Evolutionary conservation across 768 basidiomycete genomes (phyloP), one percentile per base, ranked within the genome.

Genomic region (Candolleomyces eurysporus): DNA sequence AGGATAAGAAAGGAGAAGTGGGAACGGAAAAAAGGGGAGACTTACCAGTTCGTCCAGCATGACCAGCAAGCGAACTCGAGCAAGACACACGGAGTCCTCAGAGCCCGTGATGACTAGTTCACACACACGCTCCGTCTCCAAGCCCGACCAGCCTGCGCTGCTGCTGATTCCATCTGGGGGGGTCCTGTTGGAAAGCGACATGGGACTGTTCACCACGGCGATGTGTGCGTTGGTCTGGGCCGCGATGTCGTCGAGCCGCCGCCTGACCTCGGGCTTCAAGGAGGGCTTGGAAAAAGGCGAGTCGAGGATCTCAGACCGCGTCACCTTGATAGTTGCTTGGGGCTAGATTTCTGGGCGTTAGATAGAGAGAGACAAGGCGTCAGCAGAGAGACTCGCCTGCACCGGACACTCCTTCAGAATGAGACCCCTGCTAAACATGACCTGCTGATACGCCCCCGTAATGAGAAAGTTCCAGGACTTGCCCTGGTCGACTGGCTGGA

Each of bases 11-110:
- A 51, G 36, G 61, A 51, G 22, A 59, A 54, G 17, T 30, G 5
- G 19, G 11, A 31, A 9, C 8, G 36, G 39, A 40, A 43, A 43
- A 43, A 56, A 45, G 22, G 32, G 22, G 13, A 30, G 19, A 84
- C 94, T 67, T 62, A 96, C 95, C 75, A 98, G 76, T 75, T 98
- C 94, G 68, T 98, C 96, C 65, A 98, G 76, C 86, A 98, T 93
- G 61, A 96, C 96, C 64, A 98, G 78, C 49, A 98, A 74, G 36
- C 92, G 85, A 42, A 97, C 92, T 65, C 94, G 86, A 32, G 96
- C 96, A 30, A 96, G 81, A 67, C 96, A 93, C 19, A 96, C 94
- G 42, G 91, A 87, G 69, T 97, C 93, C 46, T 91, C 89, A 49
- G 85, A 82, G 1, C 96, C 96, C 21, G 92, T 93, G 61, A 98